Conservation (phyloP, 1,284 basidiomycete species). For the Neonothopanus nambi region DNA sequence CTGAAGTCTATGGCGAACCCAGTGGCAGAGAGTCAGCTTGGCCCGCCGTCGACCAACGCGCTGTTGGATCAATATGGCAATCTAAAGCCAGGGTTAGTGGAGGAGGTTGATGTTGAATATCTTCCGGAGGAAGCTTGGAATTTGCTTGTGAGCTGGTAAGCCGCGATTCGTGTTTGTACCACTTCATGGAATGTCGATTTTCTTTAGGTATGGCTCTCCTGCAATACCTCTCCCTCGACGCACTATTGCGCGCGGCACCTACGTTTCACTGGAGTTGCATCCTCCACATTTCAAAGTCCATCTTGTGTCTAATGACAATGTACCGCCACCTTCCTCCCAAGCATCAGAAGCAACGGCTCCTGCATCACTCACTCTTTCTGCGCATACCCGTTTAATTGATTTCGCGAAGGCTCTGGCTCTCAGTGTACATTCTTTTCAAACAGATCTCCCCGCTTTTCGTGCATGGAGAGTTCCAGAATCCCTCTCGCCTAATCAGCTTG, state of each 20-base stretch:
- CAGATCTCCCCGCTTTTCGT: conserved; percentile 42
- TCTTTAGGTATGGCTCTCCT: conserved; percentile 68
- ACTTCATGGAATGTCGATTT: conserved; percentile 7
- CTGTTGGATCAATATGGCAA: conserved; percentile 59
- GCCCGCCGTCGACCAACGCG: conserved; percentile 72
- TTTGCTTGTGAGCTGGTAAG: conserved; percentile 67
- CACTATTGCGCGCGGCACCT: conserved; percentile 58
- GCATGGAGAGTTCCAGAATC: conserved; percentile 54
- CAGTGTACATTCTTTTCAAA: conserved; percentile 28
- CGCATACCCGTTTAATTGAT: conserved; percentile 45
- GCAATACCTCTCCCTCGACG: conserved; percentile 58
- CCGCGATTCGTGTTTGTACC: conserved; percentile 12
- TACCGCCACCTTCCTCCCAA: no score
- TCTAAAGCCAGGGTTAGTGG: conserved; percentile 49
- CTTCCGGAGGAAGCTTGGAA: conserved; percentile 77
- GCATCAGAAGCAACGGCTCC: conserved; percentile 23
- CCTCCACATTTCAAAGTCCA: conserved; percentile 73
- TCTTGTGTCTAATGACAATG: conserved; percentile 37
- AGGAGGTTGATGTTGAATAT: conserved; percentile 78
- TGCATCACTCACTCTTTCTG: conserved; percentile 47
- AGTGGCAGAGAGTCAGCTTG: conserved; percentile 61
- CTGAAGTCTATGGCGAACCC: conserved; percentile 53
- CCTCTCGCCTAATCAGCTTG: conserved; percentile 26
- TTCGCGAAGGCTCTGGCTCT: conserved; percentile 43
- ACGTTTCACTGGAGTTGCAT: conserved; percentile 73